Base-by-base conservation (phyloP, 140 eudicot species). In the Erigeron philadelphicus region DNA sequence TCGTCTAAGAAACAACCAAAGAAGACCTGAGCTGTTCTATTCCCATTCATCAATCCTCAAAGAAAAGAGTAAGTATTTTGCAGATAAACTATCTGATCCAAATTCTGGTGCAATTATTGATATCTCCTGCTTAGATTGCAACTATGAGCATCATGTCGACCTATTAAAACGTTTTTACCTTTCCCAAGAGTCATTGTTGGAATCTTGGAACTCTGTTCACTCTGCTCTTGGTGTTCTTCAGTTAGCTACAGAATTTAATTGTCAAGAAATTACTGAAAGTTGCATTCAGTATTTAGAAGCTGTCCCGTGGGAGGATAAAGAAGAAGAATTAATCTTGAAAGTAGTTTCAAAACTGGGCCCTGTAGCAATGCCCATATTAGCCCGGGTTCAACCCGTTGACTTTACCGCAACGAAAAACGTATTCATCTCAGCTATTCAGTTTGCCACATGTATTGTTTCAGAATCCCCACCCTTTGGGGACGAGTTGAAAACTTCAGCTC, bases 281-380 rank as follows among this genome's bases (percentile, higher is more conserved):
- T 90, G 95, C 66, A 52, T 90, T 56, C 75, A 79, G 38, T 90
- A 89, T 77, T 66, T 89, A 66, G 96, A 89, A 77, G 96, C 96
- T 59, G 84, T 82, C 52, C 96, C 96, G 42, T 89, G 96, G 96
- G 95, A 86, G 43, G 96, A 86, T 13, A 81, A 76, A 77, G 97
- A 90, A 74, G 95, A 90, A 82, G 95, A 85, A 43, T 79, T 79
- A 41, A 83, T 90, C 16, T 17, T 83, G 55, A 68, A 76, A 65
- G 73, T 75, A 44, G 95, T 80, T 46, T 76, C 82, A 0, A 72
- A 75, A 76, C 62, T 85, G 38, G 95, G 97, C 67, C 86, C 87
- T 0, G 50, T 83, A 16, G 96, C 89, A 57, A 86, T 86, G 95
- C 87, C 95, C 25, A 72, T 89, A 57, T 72, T 84, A 73, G 87